Evolutionary conservation across 2,329 filamentous ascomycete species (phyloP), one percentile per base, ranked within the genome.

Genomic region (Pestalotiopsis sp.): DNA sequence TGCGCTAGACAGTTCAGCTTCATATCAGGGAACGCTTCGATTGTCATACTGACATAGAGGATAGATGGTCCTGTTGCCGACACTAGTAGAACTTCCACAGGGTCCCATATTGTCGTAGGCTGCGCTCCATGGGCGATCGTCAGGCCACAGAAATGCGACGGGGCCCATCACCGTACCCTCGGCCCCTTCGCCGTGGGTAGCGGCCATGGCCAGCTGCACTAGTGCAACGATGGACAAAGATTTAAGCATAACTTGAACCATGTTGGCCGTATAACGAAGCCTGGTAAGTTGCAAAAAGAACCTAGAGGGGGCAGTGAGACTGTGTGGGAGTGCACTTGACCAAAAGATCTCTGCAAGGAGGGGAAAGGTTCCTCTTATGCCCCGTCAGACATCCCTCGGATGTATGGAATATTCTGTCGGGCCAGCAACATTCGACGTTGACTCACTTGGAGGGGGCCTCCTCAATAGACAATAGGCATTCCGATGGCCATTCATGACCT

Each of bases 141-240:
- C 75, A 0, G 86, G 86, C 86, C 87, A 88, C 66, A 88, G 76
- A 73, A 88, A 87, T 25, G 85, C 85, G 14, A 85, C 85, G 2
- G 86, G 85, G 5, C 86, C 86, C 84, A 87, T 87, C 27, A 75
- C 66, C n/a, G 73, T 75, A 12, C 78, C 77, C 65, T 78, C 73
- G 4, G 69, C 69, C 31, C 73, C 74, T 20, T 77, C 69, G 6
- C 78, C 79, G 56, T 76, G 75, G 13, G 27, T 31, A 27, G 57
- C 23, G 60, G 58, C 69, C 25, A 71, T 70, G 64, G 57, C 70
- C 52, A 73, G 69, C 64, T 68, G 70, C 20, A 67, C 66, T 36
- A 67, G 64, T 5, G 70, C 69, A 27, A 73, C 41, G 5, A 57
- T 70, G 56, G 67, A 68, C 38, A 75, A 52, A 38, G 66, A 69